Base-by-base conservation (phyloP, 768 basidiomycete genomes). In the Auriscalpium vulgare region DNA sequence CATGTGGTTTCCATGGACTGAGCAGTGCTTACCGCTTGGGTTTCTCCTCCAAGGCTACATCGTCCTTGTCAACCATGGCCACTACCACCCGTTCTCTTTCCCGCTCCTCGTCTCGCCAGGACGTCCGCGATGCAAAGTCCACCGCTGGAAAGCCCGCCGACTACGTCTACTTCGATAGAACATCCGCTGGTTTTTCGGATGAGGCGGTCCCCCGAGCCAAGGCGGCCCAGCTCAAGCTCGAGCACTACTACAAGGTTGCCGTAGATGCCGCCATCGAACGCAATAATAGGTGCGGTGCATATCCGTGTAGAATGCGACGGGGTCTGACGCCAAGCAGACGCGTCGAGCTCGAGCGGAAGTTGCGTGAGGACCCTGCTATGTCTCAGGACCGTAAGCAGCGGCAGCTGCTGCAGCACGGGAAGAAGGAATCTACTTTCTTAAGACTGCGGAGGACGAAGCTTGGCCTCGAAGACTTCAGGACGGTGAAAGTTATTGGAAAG, bases 401-500 rank as follows among this genome's bases (percentile, higher is more conserved):
- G 9, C 91, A 94, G 66, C 74, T 95, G 56, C 78, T 80, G 53
- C 85, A 89, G 63, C 79, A 91, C 37, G 94, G 92, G 19, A 87
- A 86, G 72, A 90, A 91, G 64, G 93, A 95, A 71, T 86, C 85
- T 3, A 88, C 87, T 8, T 97, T 87, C 70, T 80, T 99, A 56
- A 84, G 97, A 10, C 77, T 97, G 51, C 79, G 86, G 54, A 78
- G 95, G 50, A 97, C 97, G 34, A 90, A 89, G 65, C 78, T 99
- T 10, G 92, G 94, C 3, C 74, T 97, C 56, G 84, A 88, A 59
- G 88, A 98, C 71, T 99, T 99, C 74, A 78, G 87, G 61, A 98
- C 95, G 4, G 92, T 99, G 65, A 98, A 98, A 69, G 94, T 99
- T 47, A 99, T 99, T 63, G 97, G 97, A 19, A 97, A 97, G 72